These are phyloP conservation scores for Sistotremastrum suecicum DNA, from an alignment of 768 basidiomycete species.

Conservation along the genomic window DNA sequence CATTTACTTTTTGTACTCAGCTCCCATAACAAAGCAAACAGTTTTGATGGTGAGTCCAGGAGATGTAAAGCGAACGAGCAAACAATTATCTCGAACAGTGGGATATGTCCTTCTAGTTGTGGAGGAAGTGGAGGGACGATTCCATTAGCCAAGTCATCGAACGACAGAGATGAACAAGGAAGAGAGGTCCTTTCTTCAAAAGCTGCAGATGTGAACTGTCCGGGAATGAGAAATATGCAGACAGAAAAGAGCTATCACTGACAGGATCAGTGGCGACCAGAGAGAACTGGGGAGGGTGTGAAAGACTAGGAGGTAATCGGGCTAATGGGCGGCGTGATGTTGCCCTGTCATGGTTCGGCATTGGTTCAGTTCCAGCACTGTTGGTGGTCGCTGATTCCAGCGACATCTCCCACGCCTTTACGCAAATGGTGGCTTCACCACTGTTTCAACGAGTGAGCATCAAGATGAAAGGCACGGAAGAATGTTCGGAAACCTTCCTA, in stretches of 20 bases:
- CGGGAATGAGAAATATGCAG: conserved; percentile 1
- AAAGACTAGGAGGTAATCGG: conserved; percentile 20
- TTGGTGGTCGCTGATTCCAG: conserved; percentile 14
- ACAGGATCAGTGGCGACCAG: conserved; percentile 15
- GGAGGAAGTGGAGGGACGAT: conserved; percentile 24
- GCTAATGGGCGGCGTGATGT: conserved; percentile 20
- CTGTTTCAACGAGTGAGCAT: conserved; percentile 18
- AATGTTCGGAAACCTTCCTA: background rate
- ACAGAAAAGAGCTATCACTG: background rate
- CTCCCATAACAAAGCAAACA: conserved; percentile 53
- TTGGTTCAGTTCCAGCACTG: conserved; percentile 8
- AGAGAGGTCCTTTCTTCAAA: conserved; percentile 40
- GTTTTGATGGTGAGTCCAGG: conserved; percentile 40
- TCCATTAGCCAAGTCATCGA: conserved; percentile 48
- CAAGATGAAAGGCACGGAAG: background rate
- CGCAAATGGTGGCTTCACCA: conserved; percentile 47
- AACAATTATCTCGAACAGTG: conserved; percentile 43
- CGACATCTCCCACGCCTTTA: conserved; percentile 45
- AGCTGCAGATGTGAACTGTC: conserved; percentile 46
- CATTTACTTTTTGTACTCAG: conserved; percentile 46
- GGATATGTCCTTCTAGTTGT: conserved; percentile 4
- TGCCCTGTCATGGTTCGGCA: conserved; percentile 9
- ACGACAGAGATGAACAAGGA: conserved; percentile 43
- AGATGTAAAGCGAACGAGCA: conserved; percentile 70
- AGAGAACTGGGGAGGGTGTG: conserved; percentile 37